These are phyloP conservation scores for Puccinellia tenuiflora DNA, from an alignment of 176 grass and related monocot species.

Conservation along the genomic window DNA sequence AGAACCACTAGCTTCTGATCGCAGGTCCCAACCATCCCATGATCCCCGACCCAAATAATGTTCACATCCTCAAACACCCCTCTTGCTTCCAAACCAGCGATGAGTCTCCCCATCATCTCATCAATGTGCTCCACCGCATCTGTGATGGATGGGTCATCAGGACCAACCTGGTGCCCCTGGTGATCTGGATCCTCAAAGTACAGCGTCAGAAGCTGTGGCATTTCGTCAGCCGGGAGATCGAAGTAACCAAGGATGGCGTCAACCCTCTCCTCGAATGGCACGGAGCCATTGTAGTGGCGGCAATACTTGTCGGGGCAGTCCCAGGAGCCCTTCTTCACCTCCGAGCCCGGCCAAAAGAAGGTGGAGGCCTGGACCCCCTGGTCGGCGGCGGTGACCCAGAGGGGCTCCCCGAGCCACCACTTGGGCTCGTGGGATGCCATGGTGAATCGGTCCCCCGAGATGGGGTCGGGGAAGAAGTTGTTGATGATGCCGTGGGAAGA, in stretches of 20 bases:
- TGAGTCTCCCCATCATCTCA: slow-evolving; percentile 64
- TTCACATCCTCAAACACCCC: slow-evolving; percentile 85
- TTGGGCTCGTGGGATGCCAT: slow-evolving; percentile 64
- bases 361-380: slow-evolving; percentile 68
- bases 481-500: slow-evolving; percentile 88
- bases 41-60: slow-evolving; percentile 73
- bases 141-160: slow-evolving; percentile 68
- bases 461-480: slow-evolving; percentile 78
- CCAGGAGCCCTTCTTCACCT: slow-evolving; percentile 75
- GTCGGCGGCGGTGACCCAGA: slow-evolving; percentile 64
- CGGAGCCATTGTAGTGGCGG: slow-evolving; percentile 50
- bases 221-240: slow-evolving; percentile 55
- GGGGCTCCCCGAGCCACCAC: slow-evolving; percentile 80
- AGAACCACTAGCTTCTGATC: slow-evolving; percentile 74
- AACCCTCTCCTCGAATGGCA: slow-evolving; percentile 80
- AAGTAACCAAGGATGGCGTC: slow-evolving; percentile 71
- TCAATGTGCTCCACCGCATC: slow-evolving; percentile 61
- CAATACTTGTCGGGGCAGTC: slow-evolving; percentile 68
- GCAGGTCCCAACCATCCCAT: slow-evolving; percentile 93
- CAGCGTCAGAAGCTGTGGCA: slow-evolving; percentile 71
- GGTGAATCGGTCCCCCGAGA: slow-evolving; percentile 51
- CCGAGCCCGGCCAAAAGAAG: slow-evolving; percentile 84
- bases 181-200: slow-evolving; percentile 97
- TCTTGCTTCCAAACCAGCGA: slow-evolving; percentile 67
- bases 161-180: slow-evolving; percentile 83